Evolutionary conservation across 1,284 basidiomycete species (phyloP), one percentile per base, ranked within the genome.

Genomic region (Rhodotorula sp.): DNA sequence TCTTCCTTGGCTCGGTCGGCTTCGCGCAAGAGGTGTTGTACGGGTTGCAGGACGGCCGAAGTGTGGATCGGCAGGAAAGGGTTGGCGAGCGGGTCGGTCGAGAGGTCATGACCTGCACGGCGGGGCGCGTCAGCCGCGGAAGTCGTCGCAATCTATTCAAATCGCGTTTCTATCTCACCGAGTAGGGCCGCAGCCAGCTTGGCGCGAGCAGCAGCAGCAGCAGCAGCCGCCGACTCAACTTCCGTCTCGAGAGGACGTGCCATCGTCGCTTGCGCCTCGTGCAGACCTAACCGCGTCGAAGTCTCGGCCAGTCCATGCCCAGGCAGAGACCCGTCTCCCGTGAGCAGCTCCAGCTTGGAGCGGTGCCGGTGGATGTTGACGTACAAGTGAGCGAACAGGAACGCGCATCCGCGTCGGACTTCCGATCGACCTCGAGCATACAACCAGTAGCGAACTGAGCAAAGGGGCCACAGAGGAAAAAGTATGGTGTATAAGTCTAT

Each of bases 171-270:
- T n/a, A n/a, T n/a, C 39, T 49, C 23, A 76, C 74, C 51, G 15
- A 76, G 65, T 3, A 76, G 31, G 4, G 71, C 69, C 1, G 71
- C 71, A 4, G 68, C 74, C 8, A 76, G 68, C 4, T 26, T 20
- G 2, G 62, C 72, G 20, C 68, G 52, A 1, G 52, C 18, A 5
- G 39, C 58, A 2, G 10, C 12, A 18, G 51, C 51, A 23, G 21
- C 51, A n/a, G 51, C 34, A 34, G 34, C 34, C 34, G 34, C 34
- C 34, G 34, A 21, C 20, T 23, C 51, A n/a, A 26, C 20, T 52
- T 52, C 21, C 12, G 58, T 39, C 18, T 34, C 18, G 26, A 29
- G 14, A 16, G 57, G 15, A 16, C 15, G 31, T 21, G 39, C 20
- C 58, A 39, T 39, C 39, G 31, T 58, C 31, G 34, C 31, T 39